Evolutionary conservation across 306 rosid genomes (phyloP).

Genomic region (Mimosa bimucronata): DNA sequence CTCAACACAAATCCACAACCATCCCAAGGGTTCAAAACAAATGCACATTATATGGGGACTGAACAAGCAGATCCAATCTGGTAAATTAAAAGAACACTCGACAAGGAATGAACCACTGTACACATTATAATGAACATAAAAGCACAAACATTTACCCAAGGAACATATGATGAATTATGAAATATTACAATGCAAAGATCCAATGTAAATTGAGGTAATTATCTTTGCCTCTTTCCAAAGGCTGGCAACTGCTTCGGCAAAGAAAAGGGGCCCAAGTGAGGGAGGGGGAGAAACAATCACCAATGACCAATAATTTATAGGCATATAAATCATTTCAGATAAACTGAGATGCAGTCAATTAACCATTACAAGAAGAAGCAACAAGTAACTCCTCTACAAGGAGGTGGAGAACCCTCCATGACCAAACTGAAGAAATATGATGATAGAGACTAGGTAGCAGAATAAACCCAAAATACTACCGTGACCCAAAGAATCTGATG

Average conservation of each 20-base stretch:
- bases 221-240: not conserved
- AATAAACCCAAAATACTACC: not conserved
- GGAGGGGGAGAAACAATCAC: not conserved
- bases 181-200: not conserved
- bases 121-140: not conserved
- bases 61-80: not conserved
- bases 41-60: not conserved
- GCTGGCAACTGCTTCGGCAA: not conserved
- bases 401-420: not conserved
- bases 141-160: not conserved
- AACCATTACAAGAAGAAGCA: not conserved
- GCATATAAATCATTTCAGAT: not conserved
- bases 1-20: not conserved
- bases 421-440: constrained; percentile 13
- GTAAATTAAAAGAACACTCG: not conserved
- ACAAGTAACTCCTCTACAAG: not conserved
- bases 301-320: not conserved
- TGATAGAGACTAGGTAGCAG: constrained; percentile 12
- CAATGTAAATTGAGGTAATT: not conserved
- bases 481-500: constrained; percentile 1
- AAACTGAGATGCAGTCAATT: not conserved
- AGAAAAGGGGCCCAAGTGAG: not conserved
- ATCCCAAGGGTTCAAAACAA: not conserved
- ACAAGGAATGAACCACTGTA: not conserved
- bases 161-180: not conserved